Evolutionary conservation across 495 filamentous ascomycete species (phyloP).

Genomic region (Aspergillus nidulans): DNA sequence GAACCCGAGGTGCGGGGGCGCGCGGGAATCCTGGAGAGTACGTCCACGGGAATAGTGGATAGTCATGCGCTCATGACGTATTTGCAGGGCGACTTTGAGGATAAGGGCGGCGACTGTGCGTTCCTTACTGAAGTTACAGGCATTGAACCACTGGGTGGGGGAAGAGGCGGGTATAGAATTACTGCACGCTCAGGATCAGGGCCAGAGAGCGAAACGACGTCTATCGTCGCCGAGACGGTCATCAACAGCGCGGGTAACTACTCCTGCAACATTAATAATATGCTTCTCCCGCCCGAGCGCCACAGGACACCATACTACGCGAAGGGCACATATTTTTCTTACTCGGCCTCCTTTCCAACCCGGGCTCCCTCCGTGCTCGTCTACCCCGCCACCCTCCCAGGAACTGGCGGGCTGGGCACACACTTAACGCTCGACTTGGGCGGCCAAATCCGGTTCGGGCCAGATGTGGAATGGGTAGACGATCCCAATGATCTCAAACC

Average conservation of each 20-base stretch:
- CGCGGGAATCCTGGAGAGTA: conserved; percentile 73
- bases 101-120: conserved; percentile 69
- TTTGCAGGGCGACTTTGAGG: conserved; percentile 71
- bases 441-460: conserved; percentile 85
- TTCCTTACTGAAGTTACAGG: conserved; percentile 57
- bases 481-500: conserved; percentile 53
- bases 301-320: conserved; percentile 70
- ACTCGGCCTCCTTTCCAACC: conserved; percentile 55
- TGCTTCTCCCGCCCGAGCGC: conserved; percentile 60
- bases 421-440: conserved; percentile 89
- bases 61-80: conserved; percentile 78
- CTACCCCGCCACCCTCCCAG: conserved; percentile 79
- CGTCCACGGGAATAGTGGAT: conserved; percentile 86
- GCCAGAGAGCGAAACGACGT: conserved; percentile 27
- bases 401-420: conserved; percentile 81
- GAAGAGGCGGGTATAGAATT: conserved; percentile 50
- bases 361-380: conserved; percentile 64
- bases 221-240: conserved; percentile 67
- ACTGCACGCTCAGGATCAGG: conserved; percentile 41
- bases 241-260: conserved; percentile 83
- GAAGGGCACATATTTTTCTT: conserved; percentile 95
- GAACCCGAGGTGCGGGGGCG: conserved; percentile 72
- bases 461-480: conserved; percentile 90
- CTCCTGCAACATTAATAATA: conserved; percentile 74
- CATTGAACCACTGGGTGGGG: conserved; percentile 50